phyloP scores from a whole-genome alignment of 2,329 filamentous ascomycete species.

The Diaporthe batatas region DNA sequence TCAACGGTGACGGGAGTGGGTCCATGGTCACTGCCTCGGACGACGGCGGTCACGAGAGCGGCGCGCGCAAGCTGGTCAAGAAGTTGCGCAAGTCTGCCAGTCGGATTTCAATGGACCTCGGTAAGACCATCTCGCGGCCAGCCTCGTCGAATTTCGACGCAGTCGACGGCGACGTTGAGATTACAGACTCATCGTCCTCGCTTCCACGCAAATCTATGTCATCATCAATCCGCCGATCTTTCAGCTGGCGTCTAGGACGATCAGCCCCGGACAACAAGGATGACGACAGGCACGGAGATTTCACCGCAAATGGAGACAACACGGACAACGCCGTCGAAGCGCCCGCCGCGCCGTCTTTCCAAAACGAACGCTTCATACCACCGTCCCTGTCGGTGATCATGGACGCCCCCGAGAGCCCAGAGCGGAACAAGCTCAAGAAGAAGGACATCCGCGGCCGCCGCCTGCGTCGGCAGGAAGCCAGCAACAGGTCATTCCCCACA shows the following conservation, averaged over 20 bases:
- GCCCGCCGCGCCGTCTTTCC: background rate
- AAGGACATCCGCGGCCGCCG: constrained; percentile 35
- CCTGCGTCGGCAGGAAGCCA: constrained; percentile 24
- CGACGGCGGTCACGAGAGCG: constrained; percentile 43
- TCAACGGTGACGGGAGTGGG: constrained; percentile 50
- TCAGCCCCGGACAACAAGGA: constrained; percentile 8
- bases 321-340: background rate
- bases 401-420: constrained; percentile 22
- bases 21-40: constrained; percentile 48
- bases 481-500: background rate
- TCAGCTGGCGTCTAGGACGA: constrained; percentile 35
- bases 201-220: constrained; percentile 36
- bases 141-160: constrained; percentile 5
- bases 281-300: background rate
- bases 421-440: constrained; percentile 40
- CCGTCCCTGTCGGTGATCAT: constrained; percentile 31
- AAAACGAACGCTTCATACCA: constrained; percentile 15
- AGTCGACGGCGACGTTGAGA: constrained; percentile 24
- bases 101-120: constrained; percentile 57
- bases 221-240: constrained; percentile 36
- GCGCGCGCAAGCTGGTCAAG: constrained; percentile 58
- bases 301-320: background rate
- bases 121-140: constrained; percentile 41
- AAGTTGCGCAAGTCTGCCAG: constrained; percentile 67
- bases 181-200: constrained; percentile 27